These are phyloP conservation scores for Fraxinus americana DNA, from an alignment of 257 asterid species.

Conservation along the genomic window DNA sequence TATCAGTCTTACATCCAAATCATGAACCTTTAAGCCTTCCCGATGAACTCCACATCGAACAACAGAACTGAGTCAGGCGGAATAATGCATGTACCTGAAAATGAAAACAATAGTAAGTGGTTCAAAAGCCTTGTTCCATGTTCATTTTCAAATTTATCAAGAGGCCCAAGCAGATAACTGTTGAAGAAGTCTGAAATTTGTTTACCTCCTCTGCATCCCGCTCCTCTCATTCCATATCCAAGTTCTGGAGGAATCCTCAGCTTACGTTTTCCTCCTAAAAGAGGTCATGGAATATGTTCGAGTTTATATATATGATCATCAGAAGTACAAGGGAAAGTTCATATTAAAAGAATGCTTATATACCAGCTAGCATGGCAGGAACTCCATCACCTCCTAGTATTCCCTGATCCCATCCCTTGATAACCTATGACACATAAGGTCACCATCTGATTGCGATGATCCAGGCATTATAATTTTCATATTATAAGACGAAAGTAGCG, in stretches of 20 bases:
- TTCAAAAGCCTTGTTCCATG: not conserved
- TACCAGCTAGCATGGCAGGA: slow-evolving; percentile 91
- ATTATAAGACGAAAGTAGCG: not conserved
- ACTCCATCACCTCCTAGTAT: slow-evolving; percentile 86
- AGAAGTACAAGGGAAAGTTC: not conserved
- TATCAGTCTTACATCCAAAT: not conserved
- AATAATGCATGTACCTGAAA: slow-evolving; percentile 76
- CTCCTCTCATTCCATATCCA: slow-evolving; percentile 84
- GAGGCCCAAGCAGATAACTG: not conserved
- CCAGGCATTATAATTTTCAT: not conserved
- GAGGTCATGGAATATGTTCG: not conserved
- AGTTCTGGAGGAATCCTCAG: slow-evolving; percentile 85
- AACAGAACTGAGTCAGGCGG: slow-evolving; percentile 84
- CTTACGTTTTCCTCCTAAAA: slow-evolving; percentile 78
- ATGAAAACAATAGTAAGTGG: not conserved
- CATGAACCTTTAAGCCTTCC: slow-evolving; percentile 49
- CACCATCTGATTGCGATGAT: not conserved
- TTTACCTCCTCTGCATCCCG: slow-evolving; percentile 89
- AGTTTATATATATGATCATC: no score
- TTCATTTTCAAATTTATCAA: not conserved
- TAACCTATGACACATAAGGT: slow-evolving; percentile 50
- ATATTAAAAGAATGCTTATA: not conserved
- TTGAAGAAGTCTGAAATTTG: not conserved
- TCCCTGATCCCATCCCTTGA: slow-evolving; percentile 97
- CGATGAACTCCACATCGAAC: slow-evolving; percentile 86